Conservation (phyloP, 2,329 filamentous ascomycete species). For the Tolypocladium guangdongense region DNA sequence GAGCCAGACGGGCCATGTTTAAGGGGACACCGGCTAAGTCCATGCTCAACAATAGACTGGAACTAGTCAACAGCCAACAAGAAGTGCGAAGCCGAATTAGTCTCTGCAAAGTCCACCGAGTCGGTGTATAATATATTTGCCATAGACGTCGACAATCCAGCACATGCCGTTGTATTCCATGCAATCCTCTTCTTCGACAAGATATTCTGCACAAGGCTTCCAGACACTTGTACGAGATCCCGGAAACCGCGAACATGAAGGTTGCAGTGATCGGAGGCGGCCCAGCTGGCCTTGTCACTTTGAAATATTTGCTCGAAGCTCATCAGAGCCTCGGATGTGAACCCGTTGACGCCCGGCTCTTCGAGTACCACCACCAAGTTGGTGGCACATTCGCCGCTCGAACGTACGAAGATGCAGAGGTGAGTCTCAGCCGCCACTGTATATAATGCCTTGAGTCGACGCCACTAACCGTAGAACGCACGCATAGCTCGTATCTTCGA, state of each 20-base stretch:
- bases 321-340: constrained; percentile 18
- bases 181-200: too few relatives aligned
- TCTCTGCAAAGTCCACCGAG: too few relatives aligned
- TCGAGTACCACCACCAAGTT: constrained; percentile 27
- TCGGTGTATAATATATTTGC: too few relatives aligned
- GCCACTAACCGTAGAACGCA: not conserved
- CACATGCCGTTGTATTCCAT: too few relatives aligned
- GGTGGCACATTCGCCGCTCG: constrained; percentile 32
- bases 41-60: too few relatives aligned
- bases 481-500: constrained; percentile 29
- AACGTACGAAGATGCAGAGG: constrained; percentile 31
- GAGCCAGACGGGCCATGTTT: too few relatives aligned
- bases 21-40: too few relatives aligned
- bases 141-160: too few relatives aligned
- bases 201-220: too few relatives aligned
- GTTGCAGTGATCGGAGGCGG: constrained; percentile 27
- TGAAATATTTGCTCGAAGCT: constrained; percentile 23
- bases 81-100: too few relatives aligned
- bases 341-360: constrained; percentile 26
- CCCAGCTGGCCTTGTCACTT: constrained; percentile 24
- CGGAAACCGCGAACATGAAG: constrained; percentile 6
- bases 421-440: constrained; percentile 2
- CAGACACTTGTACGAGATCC: too few relatives aligned
- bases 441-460: not conserved
- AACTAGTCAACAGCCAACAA: too few relatives aligned